phyloP scores from a whole-genome alignment of 768 basidiomycete genomes.

The Leccinum imitatum region DNA sequence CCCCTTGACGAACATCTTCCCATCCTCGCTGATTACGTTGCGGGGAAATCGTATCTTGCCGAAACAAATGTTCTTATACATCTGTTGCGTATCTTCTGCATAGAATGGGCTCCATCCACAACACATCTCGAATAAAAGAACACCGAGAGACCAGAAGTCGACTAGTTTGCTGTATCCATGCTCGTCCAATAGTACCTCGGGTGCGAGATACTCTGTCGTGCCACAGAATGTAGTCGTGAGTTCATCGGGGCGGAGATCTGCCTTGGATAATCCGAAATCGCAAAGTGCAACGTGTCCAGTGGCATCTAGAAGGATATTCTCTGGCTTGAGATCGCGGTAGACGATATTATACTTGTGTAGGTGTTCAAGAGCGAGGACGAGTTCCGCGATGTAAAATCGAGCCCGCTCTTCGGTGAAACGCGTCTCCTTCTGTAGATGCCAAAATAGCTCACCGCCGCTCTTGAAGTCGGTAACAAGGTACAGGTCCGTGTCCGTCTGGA shows the following conservation, averaged over 20 bases:
- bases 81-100: constrained; percentile 98
- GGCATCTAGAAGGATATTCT: constrained; percentile 97
- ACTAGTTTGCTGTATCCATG: constrained; percentile 98
- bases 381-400: constrained; percentile 94
- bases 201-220: constrained; percentile 97
- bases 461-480: constrained; percentile 99
- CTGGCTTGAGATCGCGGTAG: constrained; percentile 94
- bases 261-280: constrained; percentile 97
- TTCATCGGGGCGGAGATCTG: constrained; percentile 88
- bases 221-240: constrained; percentile 99
- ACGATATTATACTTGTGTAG: constrained; percentile 98
- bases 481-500: constrained; percentile 93
- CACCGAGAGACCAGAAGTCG: constrained; percentile 97
- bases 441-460: constrained; percentile 96
- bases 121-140: constrained; percentile 98
- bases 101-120: constrained; percentile 99
- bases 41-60: constrained; percentile 98
- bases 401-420: constrained; percentile 92
- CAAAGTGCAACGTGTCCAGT: constrained; percentile 98
- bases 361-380: constrained; percentile 93
- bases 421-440: constrained; percentile 96
- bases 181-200: constrained; percentile 97
- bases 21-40: constrained; percentile 95
- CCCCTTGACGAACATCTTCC: constrained; percentile 98
- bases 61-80: constrained; percentile 99